A percentile compares a stretch with the other conserved stretches of the same genome.
Evolutionary conservation across 371 early-diverging fungal genomes (phyloP).

Genomic region (Basidiobolus meristosporus): DNA sequence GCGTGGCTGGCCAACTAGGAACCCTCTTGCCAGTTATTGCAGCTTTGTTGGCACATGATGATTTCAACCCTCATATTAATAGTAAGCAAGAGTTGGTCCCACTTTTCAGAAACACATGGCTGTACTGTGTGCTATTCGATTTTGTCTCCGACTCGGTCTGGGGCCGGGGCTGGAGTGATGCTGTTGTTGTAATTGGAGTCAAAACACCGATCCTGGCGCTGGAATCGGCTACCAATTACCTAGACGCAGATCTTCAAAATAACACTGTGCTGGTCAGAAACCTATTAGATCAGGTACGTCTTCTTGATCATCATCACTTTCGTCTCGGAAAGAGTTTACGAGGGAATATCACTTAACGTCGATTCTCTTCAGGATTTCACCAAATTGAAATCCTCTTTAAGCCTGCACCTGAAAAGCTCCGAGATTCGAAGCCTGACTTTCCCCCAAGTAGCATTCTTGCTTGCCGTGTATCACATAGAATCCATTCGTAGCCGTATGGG

Average conservation of each 20-base stretch:
- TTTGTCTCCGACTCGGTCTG: slow-evolving; percentile 55
- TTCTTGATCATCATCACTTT: not conserved
- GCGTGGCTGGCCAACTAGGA: slow-evolving; percentile 38
- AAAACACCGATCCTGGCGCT: slow-evolving; percentile 74
- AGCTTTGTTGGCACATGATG: slow-evolving; percentile 29
- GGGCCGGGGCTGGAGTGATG: slow-evolving; percentile 53
- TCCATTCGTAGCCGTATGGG: slow-evolving; percentile 50
- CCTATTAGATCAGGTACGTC: slow-evolving; percentile 33
- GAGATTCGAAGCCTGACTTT: slow-evolving; percentile 48
- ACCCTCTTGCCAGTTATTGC: slow-evolving; percentile 41
- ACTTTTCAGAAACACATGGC: slow-evolving; percentile 78
- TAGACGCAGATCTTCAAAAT: slow-evolving; percentile 78
- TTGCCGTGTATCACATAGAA: slow-evolving; percentile 74
- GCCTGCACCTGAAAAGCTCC: slow-evolving; percentile 20
- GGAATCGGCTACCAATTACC: slow-evolving; percentile 41
- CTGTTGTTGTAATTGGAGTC: slow-evolving; percentile 48
- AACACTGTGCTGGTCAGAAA: slow-evolving; percentile 63
- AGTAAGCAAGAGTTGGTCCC: slow-evolving; percentile 39
- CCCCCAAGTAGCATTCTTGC: slow-evolving; percentile 58
- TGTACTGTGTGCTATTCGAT: slow-evolving; percentile 61
- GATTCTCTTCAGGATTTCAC: not conserved
- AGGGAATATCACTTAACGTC: not conserved
- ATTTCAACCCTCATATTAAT: slow-evolving; percentile 34
- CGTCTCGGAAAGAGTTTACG: not conserved
- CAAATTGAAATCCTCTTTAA: slow-evolving; percentile 11